phyloP scores from a whole-genome alignment of 495 filamentous ascomycete species.

The Tetracladium setigerum region DNA sequence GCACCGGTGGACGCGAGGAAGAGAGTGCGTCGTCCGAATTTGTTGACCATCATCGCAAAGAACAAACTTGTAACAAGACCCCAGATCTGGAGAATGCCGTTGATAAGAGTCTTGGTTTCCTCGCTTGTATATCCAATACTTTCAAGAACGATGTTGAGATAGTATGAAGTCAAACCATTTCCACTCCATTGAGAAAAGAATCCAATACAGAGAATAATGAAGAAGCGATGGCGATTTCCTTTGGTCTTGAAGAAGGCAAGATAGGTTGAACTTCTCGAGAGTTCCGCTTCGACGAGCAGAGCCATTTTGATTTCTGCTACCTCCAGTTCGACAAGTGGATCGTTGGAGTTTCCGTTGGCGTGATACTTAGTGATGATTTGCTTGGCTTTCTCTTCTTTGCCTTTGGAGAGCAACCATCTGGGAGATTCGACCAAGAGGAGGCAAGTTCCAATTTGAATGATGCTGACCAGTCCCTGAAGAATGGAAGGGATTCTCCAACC shows the following conservation, averaged over 20 bases:
- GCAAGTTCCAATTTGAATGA: constrained; percentile 39
- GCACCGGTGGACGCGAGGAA: constrained; percentile 51
- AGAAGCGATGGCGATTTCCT: constrained; percentile 58
- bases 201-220: constrained; percentile 48
- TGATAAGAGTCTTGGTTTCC: constrained; percentile 30
- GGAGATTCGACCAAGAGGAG: constrained; percentile 53
- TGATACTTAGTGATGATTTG: constrained; percentile 48
- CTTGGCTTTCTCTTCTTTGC: constrained; percentile 53
- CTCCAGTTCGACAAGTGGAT: constrained; percentile 49
- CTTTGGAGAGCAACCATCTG: constrained; percentile 55
- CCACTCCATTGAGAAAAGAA: constrained; percentile 63
- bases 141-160: constrained; percentile 47
- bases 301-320: constrained; percentile 40
- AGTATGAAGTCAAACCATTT: constrained; percentile 61
- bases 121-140: constrained; percentile 47
- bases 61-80: constrained; percentile 43
- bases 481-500: constrained; percentile 45
- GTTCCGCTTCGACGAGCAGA: constrained; percentile 7
- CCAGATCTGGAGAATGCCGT: constrained; percentile 30
- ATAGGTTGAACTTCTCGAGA: constrained; percentile 19
- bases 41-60: constrained; percentile 54
- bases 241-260: constrained; percentile 56
- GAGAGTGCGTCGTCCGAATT: constrained; percentile 48
- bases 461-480: constrained; percentile 39
- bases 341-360: constrained; percentile 44